Conservation (phyloP, 257 asterid genomes). For the Salvia splendens region DNA sequence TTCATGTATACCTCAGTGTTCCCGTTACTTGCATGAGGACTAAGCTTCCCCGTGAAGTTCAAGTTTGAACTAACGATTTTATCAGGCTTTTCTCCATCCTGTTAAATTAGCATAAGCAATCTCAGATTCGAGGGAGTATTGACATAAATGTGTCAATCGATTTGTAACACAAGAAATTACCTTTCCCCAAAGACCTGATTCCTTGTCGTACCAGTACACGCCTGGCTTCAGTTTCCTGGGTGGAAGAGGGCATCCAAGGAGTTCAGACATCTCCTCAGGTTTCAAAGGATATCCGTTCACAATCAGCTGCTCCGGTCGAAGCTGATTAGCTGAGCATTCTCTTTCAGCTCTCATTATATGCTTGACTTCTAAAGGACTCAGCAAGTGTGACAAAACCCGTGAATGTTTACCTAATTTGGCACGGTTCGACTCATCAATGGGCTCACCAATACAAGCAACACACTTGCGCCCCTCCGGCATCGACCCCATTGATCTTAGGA, state of each 20-base stretch:
- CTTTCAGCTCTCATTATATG: conserved; percentile 86
- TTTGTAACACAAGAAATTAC: conserved; percentile 38
- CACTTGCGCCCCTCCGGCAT: conserved; percentile 97
- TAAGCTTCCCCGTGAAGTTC: conserved; percentile 75
- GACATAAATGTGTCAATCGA: conserved; percentile 13
- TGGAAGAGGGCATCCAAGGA: conserved; percentile 72
- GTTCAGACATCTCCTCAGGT: conserved; percentile 78
- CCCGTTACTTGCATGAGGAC: conserved; percentile 80
- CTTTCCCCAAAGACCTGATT: conserved; percentile 92
- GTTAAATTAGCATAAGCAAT: conserved; percentile 38
- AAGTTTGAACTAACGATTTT: conserved; percentile 70
- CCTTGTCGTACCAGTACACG: conserved; percentile 85
- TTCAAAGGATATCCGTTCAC: conserved; percentile 80
- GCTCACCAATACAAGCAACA: conserved; percentile 77
- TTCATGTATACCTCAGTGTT: conserved; percentile 77
- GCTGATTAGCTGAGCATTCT: conserved; percentile 88
- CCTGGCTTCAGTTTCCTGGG: conserved; percentile 84
- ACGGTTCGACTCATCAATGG: conserved; percentile 75
- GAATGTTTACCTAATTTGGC: conserved; percentile 71
- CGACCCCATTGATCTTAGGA: conserved; percentile 90
- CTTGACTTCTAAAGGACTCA: conserved; percentile 78
- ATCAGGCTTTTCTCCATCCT: conserved; percentile 90
- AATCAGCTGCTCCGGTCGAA: conserved; percentile 76
- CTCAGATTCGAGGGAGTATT: conserved; percentile 24
- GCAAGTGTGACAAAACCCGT: conserved; percentile 69